Evolutionary conservation across 495 filamentous ascomycete species (phyloP), one percentile per base, ranked within the genome.

Genomic region (Hyphodiscus hymeniophilus): DNA sequence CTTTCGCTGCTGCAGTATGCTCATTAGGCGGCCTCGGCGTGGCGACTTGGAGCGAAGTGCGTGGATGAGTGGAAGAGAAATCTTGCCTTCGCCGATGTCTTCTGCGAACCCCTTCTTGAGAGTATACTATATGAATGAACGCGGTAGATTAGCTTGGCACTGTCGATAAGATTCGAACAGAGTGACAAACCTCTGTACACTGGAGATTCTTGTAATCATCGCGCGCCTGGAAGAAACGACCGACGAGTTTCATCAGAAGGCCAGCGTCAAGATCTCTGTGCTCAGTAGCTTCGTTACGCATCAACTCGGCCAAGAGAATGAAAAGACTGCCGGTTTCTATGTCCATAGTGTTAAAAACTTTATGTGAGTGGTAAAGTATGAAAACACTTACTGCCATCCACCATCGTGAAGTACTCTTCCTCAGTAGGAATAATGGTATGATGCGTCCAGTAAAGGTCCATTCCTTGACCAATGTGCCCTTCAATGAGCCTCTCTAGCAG

Each of bases 31-130:
- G n/a, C n/a, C n/a, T n/a, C n/a, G n/a, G n/a, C n/a, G n/a, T n/a
- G n/a, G n/a, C n/a, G n/a, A n/a, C n/a, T n/a, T n/a, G n/a, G n/a
- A n/a, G n/a, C n/a, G n/a, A n/a, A n/a, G n/a, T n/a, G n/a, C n/a
- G 40, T 65, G 60, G 41, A 69, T 58, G 15, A 69, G 48, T 1
- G 63, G 59, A 35, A 64, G 59, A 1, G 63, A 64, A 52, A 55
- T 61, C 50, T 69, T 70, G 5, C 64, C 62, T 51, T 70, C 63
- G 40, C 63, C 63, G 11, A 70, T 60, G 46, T 67, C 64, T 50
- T 66, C 65, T 30, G 53, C 59, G 44, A 67, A 66, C n/a, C 66
- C 64, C 47, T 68, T 67, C 40, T 63, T n/a, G n/a, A n/a, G n/a
- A n/a, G n/a, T n/a, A n/a, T n/a, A n/a, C n/a, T n/a, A n/a, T n/a